Evolutionary conservation across 495 filamentous ascomycete species (phyloP).

Genomic region (Zalerion maritima): DNA sequence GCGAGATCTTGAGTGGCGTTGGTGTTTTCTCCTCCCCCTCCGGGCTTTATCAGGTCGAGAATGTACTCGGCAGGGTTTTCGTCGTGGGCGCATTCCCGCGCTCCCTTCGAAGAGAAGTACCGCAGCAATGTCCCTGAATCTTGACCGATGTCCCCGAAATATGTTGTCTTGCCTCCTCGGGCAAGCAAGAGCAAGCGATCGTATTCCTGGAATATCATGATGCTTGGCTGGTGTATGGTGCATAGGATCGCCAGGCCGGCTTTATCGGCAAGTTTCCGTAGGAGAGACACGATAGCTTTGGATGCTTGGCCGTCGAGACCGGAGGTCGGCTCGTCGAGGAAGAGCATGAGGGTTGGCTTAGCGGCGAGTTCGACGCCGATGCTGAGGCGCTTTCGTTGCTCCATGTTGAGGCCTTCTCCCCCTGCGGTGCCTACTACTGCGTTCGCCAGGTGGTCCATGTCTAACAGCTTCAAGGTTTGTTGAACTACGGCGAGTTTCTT

Average conservation of each 20-base stretch:
- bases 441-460: constrained; percentile 59
- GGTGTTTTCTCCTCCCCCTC: constrained; percentile 29
- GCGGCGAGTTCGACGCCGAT: constrained; percentile 47
- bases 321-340: constrained; percentile 67
- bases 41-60: too few species aligned
- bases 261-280: constrained; percentile 50
- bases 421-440: constrained; percentile 59
- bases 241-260: constrained; percentile 54
- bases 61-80: constrained; percentile 47
- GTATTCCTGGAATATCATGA: constrained; percentile 37
- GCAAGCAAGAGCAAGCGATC: constrained; percentile 36
- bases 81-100: constrained; percentile 26
- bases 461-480: constrained; percentile 57
- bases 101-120: constrained; percentile 38
- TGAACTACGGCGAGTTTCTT: constrained; percentile 63
- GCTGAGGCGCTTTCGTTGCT: constrained; percentile 57
- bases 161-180: constrained; percentile 37
- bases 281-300: constrained; percentile 48
- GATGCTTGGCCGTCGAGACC: constrained; percentile 51
- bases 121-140: constrained; percentile 15
- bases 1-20: constrained; percentile 19
- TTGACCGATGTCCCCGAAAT: constrained; percentile 34
- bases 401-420: constrained; percentile 58
- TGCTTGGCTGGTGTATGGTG: constrained; percentile 76
- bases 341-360: constrained; percentile 59